Evolutionary conservation across 768 basidiomycete genomes (phyloP), one percentile per base, ranked within the genome.

Genomic region (Dentipellis fragilis): DNA sequence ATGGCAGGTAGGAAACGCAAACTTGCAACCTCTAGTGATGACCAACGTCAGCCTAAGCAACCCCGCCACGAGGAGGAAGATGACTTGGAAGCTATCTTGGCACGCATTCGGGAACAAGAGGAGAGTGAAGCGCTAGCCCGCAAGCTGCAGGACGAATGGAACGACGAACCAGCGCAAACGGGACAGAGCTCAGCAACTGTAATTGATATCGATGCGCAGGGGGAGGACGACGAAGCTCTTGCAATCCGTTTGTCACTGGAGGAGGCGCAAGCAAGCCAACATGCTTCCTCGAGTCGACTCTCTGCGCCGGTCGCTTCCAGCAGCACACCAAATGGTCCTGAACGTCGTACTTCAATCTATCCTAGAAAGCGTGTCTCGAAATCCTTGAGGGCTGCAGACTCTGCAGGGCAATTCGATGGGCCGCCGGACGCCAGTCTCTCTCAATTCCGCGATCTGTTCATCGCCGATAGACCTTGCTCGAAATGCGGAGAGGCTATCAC

Each of bases 81-180:
- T 19, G 72, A 75, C 46, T 57, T 77, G n/a, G 67, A 69, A 50
- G 64, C 59, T 6, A 70, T 77, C 22, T 65, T 78, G 14, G 67
- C 68, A 2, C 71, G 68, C 45, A 75, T 75, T n/a, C 66, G 72
- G 58, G 69, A 71, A 23, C 72, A 73, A 42, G 73, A 76, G 62
- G 71, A 71, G 53, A 75, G 70, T 52, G 75, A 76, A 65, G 68
- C 64, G 6, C 67, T 74, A 12, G 74, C 73, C 0, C 64, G 55
- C 45, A 59, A 65, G 36, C 61, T 75, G 12, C 72, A 77, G 60
- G 61, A 64, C 7, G 67, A 72, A 40, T 65, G 60, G 61, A 64
- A 62, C 57, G 46, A 40, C 47, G 56, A 57, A 36, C 60, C 62
- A 21, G 60, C 48, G 19, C 48, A 49, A 49, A 9, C 29, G 6